Evolutionary conservation across 306 rosid genomes (phyloP).

Genomic region (Vachellia pachyceras): DNA sequence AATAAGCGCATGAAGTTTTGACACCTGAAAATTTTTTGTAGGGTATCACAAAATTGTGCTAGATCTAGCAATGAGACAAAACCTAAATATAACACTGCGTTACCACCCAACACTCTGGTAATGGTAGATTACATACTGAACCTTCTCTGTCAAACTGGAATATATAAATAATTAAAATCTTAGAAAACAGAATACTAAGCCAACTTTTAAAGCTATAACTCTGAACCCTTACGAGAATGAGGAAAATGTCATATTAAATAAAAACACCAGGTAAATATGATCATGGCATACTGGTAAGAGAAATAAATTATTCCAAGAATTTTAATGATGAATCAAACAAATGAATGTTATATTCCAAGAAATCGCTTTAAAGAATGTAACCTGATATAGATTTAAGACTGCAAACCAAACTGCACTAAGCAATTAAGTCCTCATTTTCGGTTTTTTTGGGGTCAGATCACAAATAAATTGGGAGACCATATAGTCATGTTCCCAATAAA

Average conservation of each 20-base stretch:
- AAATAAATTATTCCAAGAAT: not conserved
- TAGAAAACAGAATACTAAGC: constrained; percentile 1
- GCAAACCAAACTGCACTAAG: not conserved
- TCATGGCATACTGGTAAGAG: constrained; percentile 1
- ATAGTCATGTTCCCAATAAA: not conserved
- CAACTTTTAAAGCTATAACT: not conserved
- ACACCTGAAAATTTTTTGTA: constrained; percentile 61
- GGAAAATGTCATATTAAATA: not conserved
- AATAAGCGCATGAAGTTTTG: constrained; percentile 85
- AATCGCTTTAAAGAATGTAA: not conserved
- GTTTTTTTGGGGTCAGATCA: not conserved
- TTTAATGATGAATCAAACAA: not conserved
- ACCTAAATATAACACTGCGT: constrained; percentile 38
- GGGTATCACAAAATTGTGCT: constrained; percentile 24
- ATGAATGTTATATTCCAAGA: not conserved
- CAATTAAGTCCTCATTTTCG: not conserved
- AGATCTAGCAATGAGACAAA: constrained; percentile 28
- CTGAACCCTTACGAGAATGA: constrained; percentile 18
- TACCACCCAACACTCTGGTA: constrained; percentile 98
- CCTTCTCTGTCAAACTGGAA: constrained; percentile 78
- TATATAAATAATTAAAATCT: not conserved
- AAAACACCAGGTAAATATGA: not conserved
- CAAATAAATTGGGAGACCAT: too few relatives aligned
- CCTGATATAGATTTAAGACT: not conserved
- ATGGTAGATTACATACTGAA: constrained; percentile 65